These are phyloP conservation scores for Fomitopsis pinicola DNA, from an alignment of 1,284 basidiomycete species.

Conservation along the genomic window DNA sequence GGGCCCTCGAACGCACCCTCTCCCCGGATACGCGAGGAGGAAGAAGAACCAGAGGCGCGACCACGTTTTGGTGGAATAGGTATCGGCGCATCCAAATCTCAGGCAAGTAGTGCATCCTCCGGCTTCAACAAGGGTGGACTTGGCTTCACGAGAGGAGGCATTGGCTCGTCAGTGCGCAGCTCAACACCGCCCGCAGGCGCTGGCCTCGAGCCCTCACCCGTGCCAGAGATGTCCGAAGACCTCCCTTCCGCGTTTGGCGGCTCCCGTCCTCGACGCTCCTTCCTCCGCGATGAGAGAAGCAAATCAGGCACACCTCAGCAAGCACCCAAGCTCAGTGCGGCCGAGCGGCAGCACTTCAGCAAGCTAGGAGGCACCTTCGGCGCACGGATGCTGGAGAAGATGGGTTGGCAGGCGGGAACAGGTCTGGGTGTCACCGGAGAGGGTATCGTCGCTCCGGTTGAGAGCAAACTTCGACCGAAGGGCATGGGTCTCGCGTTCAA, in stretches of 20 bases:
- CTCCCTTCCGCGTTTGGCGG: conserved; percentile 45
- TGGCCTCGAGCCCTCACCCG: conserved; percentile 24
- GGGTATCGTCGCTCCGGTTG: conserved; percentile 87
- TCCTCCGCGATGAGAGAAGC: conserved; percentile 45
- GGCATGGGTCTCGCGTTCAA: conserved; percentile 84
- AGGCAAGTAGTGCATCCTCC: conserved; percentile 19
- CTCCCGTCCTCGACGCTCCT: conserved; percentile 42
- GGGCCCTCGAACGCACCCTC: conserved; percentile 46
- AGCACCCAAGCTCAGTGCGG: conserved; percentile 49
- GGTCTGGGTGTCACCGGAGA: conserved; percentile 79
- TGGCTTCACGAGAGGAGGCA: conserved; percentile 40
- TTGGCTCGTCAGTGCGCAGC: conserved; percentile 33
- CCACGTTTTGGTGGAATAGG: conserved; percentile 52
- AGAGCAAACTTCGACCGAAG: conserved; percentile 79
- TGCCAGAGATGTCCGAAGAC: conserved; percentile 24
- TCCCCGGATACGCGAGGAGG: conserved; percentile 46
- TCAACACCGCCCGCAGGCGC: conserved; percentile 21
- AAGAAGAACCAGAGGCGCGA: conserved; percentile 36
- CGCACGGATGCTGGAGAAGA: conserved; percentile 86
- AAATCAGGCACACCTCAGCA: conserved; percentile 41
- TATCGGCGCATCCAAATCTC: conserved; percentile 24
- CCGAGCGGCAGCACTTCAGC: conserved; percentile 76
- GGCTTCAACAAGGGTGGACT: conserved; percentile 37
- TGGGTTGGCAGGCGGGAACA: conserved; percentile 87
- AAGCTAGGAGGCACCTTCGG: conserved; percentile 78